Percentiles rank a stretch among this genome's conserved stretches.
These are phyloP conservation scores for Podila verticillata DNA, from an alignment of 192 early-diverging fungal species.

Conservation along the genomic window DNA sequence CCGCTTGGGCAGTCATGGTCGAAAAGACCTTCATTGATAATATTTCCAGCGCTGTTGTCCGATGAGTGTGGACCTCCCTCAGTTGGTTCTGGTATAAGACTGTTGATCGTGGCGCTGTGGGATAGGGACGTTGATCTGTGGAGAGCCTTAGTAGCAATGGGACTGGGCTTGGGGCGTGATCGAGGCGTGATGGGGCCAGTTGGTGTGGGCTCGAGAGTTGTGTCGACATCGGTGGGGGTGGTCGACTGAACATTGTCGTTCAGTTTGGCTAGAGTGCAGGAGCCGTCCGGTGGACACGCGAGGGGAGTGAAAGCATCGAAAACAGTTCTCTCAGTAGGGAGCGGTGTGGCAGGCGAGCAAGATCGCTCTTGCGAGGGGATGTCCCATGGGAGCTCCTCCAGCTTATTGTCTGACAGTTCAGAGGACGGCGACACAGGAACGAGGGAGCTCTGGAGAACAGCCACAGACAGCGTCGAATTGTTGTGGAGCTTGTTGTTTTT, in stretches of 20 bases:
- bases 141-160: conserved; percentile 13
- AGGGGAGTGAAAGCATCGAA: no score
- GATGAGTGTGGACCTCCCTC: not conserved
- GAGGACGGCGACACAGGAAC: no score
- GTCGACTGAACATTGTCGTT: not conserved
- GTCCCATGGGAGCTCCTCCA: not conserved
- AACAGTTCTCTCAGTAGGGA: no score
- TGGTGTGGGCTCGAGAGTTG: no score
- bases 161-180: conserved; percentile 3
- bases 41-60: not conserved
- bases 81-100: not conserved
- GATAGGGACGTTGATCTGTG: not conserved
- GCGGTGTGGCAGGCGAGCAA: no score
- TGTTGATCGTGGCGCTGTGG: not conserved
- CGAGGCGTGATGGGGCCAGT: not conserved
- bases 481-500: no score
- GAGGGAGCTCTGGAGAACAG: no score
- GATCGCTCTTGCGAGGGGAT: not conserved
- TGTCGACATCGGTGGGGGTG: no score
- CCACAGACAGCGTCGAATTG: no score
- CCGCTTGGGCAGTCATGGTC: not conserved
- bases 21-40: not conserved
- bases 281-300: no score
- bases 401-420: no score
- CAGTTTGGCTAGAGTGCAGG: not conserved